phyloP scores from a whole-genome alignment of 192 early-diverging fungal species.

The Bifiguratus adelaidae region DNA sequence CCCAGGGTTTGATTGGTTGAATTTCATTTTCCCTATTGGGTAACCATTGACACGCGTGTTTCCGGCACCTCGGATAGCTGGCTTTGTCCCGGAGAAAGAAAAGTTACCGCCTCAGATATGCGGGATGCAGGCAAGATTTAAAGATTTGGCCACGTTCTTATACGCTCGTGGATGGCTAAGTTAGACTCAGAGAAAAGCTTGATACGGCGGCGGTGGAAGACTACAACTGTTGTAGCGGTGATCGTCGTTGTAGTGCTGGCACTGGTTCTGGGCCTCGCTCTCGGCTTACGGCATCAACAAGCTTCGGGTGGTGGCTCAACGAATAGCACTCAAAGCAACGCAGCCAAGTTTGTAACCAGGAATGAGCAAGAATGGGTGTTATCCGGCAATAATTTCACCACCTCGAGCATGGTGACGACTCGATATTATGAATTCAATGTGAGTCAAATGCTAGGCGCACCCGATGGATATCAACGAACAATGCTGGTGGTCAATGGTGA shows the following conservation, averaged over 20 bases:
- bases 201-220: not conserved
- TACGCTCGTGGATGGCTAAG: not conserved
- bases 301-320: too few species aligned
- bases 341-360: not conserved
- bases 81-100: too few species aligned
- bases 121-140: not conserved
- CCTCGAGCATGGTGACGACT: not conserved
- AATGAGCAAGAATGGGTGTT: not conserved
- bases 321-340: not conserved
- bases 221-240: not conserved
- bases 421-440: not conserved
- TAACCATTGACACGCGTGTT: too few species aligned
- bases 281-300: not conserved
- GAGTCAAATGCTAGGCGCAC: not conserved
- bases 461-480: constrained; percentile 1
- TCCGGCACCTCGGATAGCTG: not conserved
- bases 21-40: too few species aligned
- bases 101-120: not conserved
- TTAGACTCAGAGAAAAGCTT: not conserved
- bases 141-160: not conserved
- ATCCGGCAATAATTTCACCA: constrained; percentile 5
- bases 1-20: too few species aligned
- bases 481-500: constrained; percentile 23
- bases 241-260: not conserved
- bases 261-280: not conserved